Evolutionary conservation across 257 asterid genomes (phyloP).

Genomic region (Nicotiana noctiflora): DNA sequence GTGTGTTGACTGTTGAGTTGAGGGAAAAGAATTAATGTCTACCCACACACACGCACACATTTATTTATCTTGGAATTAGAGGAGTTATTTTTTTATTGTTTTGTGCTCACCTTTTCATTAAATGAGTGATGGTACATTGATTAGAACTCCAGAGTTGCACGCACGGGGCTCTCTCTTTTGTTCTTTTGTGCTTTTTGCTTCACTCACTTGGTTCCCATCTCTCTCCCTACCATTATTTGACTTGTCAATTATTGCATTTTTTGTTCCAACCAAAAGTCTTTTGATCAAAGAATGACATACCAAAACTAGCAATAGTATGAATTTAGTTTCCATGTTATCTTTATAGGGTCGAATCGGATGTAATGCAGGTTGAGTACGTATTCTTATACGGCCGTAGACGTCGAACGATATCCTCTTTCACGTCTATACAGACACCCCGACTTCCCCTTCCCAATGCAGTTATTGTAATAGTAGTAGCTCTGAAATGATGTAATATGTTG

Average conservation of each 20-base stretch:
- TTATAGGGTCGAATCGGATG: too few species aligned
- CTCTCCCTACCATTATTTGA: conserved; percentile 32
- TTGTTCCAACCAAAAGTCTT: not conserved
- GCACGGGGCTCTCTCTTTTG: conserved; percentile 15
- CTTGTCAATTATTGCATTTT: not conserved
- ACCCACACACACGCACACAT: not conserved
- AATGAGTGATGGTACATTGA: conserved; percentile 6
- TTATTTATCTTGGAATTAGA: not conserved
- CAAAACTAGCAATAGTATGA: not conserved
- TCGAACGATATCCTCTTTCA: too few species aligned
- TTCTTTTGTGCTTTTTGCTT: conserved; percentile 15
- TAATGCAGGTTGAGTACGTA: too few species aligned
- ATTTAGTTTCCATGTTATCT: too few species aligned
- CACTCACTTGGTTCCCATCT: conserved; percentile 30
- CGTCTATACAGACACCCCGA: too few species aligned
- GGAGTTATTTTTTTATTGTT: not conserved
- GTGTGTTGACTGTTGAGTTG: not conserved
- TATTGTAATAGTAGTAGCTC: too few species aligned
- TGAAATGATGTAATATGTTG: too few species aligned
- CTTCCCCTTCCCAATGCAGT: too few species aligned
- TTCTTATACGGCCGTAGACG: too few species aligned
- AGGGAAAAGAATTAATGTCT: not conserved
- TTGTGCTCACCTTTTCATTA: not conserved
- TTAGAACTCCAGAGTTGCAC: conserved; percentile 15
- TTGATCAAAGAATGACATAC: not conserved